These are phyloP conservation scores for Musa acuminata DNA, from an alignment of 176 grass and related monocot genomes.

Conservation along the genomic window DNA sequence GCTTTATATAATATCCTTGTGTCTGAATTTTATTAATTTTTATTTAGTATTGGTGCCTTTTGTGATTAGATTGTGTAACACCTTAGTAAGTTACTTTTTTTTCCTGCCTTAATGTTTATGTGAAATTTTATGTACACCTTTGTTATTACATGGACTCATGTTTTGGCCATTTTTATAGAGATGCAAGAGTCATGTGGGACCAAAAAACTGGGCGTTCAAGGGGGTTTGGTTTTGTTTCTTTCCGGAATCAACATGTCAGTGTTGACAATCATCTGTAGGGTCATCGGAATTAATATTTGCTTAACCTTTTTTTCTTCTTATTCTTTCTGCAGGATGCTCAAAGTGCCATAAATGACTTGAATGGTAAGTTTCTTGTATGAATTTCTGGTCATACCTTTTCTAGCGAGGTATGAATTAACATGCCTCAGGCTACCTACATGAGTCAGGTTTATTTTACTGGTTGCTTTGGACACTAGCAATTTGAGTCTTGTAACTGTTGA, in stretches of 20 bases:
- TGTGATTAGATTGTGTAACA: too few relatives aligned
- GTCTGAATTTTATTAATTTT: not conserved
- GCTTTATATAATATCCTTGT: not conserved
- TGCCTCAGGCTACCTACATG: not conserved
- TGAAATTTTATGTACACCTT: not conserved
- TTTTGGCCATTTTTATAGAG: conserved; percentile 38
- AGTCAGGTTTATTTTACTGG: not conserved
- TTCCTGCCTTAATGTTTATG: not conserved
- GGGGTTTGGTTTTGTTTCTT: conserved; percentile 25
- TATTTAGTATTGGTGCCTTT: not conserved
- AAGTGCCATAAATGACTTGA: conserved; percentile 90
- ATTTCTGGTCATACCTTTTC: not conserved
- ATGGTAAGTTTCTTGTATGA: conserved; percentile 25
- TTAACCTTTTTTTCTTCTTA: conserved; percentile 15
- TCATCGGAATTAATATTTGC: conserved; percentile 2
- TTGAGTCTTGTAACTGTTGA: not conserved
- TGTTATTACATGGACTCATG: conserved; percentile 7
- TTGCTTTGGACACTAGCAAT: not conserved
- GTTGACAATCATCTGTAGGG: not conserved
- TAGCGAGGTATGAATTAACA: not conserved
- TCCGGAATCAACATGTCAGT: conserved; percentile 19
- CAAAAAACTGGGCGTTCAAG: conserved; percentile 25
- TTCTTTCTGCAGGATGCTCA: conserved; percentile 70
- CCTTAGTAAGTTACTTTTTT: too few relatives aligned
- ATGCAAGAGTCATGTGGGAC: conserved; percentile 32